A percentile compares a stretch with the other conserved stretches of the same genome.
phyloP scores from a whole-genome alignment of 2,329 filamentous ascomycete genomes.

The Colletotrichum gloeosporioides region DNA sequence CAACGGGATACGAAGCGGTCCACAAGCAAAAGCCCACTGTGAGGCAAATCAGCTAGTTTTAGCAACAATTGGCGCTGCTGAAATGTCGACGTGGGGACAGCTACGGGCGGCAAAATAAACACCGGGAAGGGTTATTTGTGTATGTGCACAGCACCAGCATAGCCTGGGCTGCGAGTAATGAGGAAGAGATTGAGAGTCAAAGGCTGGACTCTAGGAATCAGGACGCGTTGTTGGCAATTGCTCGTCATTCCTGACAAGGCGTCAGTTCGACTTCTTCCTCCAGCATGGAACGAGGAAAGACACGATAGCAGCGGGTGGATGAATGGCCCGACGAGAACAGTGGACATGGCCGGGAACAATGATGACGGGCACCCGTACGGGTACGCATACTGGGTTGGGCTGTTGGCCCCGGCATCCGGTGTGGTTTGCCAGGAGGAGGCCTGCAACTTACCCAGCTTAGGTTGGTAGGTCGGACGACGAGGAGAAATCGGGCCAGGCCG shows the following conservation, averaged over 20 bases:
- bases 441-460: not conserved
- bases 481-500: slow-evolving; percentile 8
- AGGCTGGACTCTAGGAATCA: not conserved
- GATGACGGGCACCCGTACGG: not conserved
- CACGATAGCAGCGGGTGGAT: not conserved
- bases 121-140: not conserved
- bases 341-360: not conserved
- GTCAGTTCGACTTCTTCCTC: not conserved
- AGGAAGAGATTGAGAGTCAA: not conserved
- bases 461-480: not conserved
- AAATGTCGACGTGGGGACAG: not conserved
- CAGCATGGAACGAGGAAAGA: not conserved
- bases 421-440: slow-evolving; percentile 7
- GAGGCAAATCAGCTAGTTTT: not conserved
- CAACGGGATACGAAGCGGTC: slow-evolving; percentile 1
- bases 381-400: not conserved
- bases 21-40: not conserved
- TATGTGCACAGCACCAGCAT: not conserved
- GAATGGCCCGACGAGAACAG: not conserved
- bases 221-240: not conserved
- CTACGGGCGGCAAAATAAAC: not conserved
- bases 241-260: not conserved
- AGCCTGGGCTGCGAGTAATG: not conserved
- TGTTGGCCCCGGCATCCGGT: not conserved
- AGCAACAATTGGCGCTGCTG: not conserved